These are phyloP conservation scores for Stereum hirsutum DNA, from an alignment of 1,284 basidiomycete species.

Conservation along the genomic window DNA sequence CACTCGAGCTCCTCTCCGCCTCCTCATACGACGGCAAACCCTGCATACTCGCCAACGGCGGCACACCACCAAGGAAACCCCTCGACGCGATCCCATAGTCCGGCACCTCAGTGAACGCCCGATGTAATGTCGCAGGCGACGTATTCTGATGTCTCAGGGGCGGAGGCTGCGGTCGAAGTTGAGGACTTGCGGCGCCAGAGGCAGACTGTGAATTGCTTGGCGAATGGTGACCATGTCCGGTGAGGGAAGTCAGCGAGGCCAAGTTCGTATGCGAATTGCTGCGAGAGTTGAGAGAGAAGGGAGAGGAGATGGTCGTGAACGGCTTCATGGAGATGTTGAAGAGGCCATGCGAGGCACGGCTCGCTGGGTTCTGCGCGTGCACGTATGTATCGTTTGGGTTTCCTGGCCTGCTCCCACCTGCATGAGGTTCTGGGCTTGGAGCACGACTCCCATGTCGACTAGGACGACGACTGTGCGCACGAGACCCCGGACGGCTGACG, in stretches of 20 bases:
- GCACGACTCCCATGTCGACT: slow-evolving; percentile 1
- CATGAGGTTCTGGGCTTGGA: slow-evolving; percentile 3
- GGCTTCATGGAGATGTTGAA: slow-evolving; percentile 59
- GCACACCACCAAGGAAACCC: slow-evolving; percentile 79
- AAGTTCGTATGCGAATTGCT: slow-evolving; percentile 24
- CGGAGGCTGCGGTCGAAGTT: slow-evolving; percentile 6
- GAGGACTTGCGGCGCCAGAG: not conserved
- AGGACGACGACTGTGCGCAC: slow-evolving; percentile 23
- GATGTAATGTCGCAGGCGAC: slow-evolving; percentile 37
- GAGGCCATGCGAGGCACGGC: slow-evolving; percentile 39
- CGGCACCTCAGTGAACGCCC: slow-evolving; percentile 70
- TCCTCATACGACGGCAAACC: slow-evolving; percentile 82
- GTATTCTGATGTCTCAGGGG: slow-evolving; percentile 19
- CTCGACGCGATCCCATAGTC: slow-evolving; percentile 73
- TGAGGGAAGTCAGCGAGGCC: slow-evolving; percentile 8
- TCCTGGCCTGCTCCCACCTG: slow-evolving; percentile 9
- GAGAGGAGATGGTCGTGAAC: slow-evolving; percentile 30
- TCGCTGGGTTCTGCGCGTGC: slow-evolving; percentile 38
- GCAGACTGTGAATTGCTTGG: too few species aligned
- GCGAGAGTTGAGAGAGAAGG: slow-evolving; percentile 26
- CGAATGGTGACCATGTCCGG: too few species aligned
- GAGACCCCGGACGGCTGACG: slow-evolving; percentile 19
- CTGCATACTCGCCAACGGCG: slow-evolving; percentile 65
- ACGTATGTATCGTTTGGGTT: slow-evolving; percentile 35
- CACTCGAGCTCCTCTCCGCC: slow-evolving; percentile 6